Evolutionary conservation across 257 asterid genomes (phyloP).

Genomic region (Verbascum thapsus): DNA sequence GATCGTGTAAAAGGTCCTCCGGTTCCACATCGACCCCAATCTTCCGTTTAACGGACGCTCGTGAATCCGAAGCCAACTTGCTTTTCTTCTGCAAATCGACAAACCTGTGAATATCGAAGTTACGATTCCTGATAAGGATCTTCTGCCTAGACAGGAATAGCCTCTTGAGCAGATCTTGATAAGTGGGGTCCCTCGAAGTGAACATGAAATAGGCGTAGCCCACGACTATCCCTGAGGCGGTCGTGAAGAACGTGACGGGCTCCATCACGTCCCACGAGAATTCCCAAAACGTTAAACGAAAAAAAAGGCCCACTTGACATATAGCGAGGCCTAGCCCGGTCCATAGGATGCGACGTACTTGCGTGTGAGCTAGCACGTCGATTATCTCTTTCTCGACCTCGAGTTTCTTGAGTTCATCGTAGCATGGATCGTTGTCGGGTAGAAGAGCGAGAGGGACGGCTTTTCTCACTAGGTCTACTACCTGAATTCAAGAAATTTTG

Average conservation of each 20-base stretch:
- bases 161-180: constrained; percentile 61
- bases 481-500: constrained; percentile 40
- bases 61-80: constrained; percentile 28
- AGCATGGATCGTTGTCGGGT: constrained; percentile 45
- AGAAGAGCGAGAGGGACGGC: constrained; percentile 69
- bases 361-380: constrained; percentile 54
- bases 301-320: constrained; percentile 50
- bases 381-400: constrained; percentile 50
- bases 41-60: constrained; percentile 34
- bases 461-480: constrained; percentile 68
- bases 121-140: constrained; percentile 45
- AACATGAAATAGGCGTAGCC: constrained; percentile 59
- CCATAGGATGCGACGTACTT: constrained; percentile 62
- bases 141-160: constrained; percentile 60
- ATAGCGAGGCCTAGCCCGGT: constrained; percentile 49
- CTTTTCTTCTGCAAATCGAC: constrained; percentile 45
- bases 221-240: constrained; percentile 47
- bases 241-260: constrained; percentile 60
- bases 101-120: constrained; percentile 51
- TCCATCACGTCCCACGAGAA: constrained; percentile 84
- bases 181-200: constrained; percentile 62
- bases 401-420: constrained; percentile 43
- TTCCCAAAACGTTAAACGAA: constrained; percentile 74
- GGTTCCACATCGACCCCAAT: constrained; percentile 41
- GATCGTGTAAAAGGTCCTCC: constrained; percentile 42